These are phyloP conservation scores for Dichotomopilus funicola DNA, from an alignment of 2,329 filamentous ascomycete species.

Conservation along the genomic window DNA sequence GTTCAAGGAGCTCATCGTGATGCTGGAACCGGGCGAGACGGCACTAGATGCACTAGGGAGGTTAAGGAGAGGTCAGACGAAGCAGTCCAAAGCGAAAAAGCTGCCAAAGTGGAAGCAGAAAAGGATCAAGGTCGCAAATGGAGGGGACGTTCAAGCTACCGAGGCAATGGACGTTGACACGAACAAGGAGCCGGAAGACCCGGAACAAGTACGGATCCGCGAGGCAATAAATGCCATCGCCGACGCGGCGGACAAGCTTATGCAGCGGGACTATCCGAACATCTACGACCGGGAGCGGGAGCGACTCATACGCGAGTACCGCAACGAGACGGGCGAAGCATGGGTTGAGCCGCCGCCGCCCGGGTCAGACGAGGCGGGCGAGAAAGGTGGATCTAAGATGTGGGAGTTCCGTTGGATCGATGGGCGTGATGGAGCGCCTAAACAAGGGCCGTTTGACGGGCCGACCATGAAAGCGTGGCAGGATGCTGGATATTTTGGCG, in stretches of 20 bases:
- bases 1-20: constrained; percentile 63
- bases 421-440: constrained; percentile 68
- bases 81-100: constrained; percentile 52
- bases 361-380: constrained; percentile 23
- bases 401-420: constrained; percentile 96
- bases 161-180: constrained; percentile 68
- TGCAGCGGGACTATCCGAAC: constrained; percentile 77
- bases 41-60: constrained; percentile 80
- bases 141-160: constrained; percentile 36
- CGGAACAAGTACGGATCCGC: constrained; percentile 62
- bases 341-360: constrained; percentile 52
- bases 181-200: constrained; percentile 51
- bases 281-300: constrained; percentile 89
- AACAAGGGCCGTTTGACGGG: constrained; percentile 82
- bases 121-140: constrained; percentile 58
- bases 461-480: constrained; percentile 86
- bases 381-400: constrained; percentile 36
- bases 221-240: constrained; percentile 76
- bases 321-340: constrained; percentile 76
- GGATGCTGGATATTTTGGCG: constrained; percentile 85
- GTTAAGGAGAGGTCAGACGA: constrained; percentile 62
- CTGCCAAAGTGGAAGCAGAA: constrained; percentile 64
- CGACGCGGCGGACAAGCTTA: constrained; percentile 78
- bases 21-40: constrained; percentile 75
- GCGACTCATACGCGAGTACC: constrained; percentile 73